Conservation (phyloP, 2,329 filamentous ascomycete species). For the Trichothecium sympodiale region DNA sequence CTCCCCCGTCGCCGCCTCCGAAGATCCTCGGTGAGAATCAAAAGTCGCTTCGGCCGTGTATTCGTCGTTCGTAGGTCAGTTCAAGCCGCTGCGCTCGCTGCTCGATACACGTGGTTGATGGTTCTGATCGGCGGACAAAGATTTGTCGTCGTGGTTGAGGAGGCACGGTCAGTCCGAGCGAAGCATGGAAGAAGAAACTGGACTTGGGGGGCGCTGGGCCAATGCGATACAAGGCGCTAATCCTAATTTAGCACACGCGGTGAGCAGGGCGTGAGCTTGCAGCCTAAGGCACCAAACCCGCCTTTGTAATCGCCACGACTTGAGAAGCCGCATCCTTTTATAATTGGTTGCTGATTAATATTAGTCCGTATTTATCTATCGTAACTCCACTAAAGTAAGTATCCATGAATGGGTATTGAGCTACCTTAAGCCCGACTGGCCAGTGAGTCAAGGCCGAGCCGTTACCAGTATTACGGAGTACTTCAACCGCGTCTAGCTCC, state of each 20-base stretch:
- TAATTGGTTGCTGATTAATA: too few relatives aligned
- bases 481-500: too few relatives aligned
- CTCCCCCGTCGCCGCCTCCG: conserved; percentile 34
- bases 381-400: too few relatives aligned
- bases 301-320: too few relatives aligned
- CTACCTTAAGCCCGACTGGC: too few relatives aligned
- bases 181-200: conserved; percentile 35
- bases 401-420: too few relatives aligned
- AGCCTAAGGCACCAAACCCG: conserved; percentile 19
- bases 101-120: conserved; percentile 43
- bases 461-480: too few relatives aligned
- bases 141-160: conserved; percentile 31
- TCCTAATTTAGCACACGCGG: conserved; percentile 12
- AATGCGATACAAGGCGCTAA: conserved; percentile 19
- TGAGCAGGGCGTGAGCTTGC: conserved; percentile 3
- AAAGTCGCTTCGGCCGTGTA: conserved; percentile 19
- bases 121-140: conserved; percentile 22
- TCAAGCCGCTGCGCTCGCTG: conserved; percentile 28
- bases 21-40: conserved; percentile 22
- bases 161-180: conserved; percentile 18
- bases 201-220: conserved; percentile 27
- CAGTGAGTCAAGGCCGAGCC: too few relatives aligned
- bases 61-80: conserved; percentile 19
- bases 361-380: too few relatives aligned
- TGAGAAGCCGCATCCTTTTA: too few relatives aligned